phyloP scores from a whole-genome alignment of 306 rosid species.

The Vachellia collinsii region DNA sequence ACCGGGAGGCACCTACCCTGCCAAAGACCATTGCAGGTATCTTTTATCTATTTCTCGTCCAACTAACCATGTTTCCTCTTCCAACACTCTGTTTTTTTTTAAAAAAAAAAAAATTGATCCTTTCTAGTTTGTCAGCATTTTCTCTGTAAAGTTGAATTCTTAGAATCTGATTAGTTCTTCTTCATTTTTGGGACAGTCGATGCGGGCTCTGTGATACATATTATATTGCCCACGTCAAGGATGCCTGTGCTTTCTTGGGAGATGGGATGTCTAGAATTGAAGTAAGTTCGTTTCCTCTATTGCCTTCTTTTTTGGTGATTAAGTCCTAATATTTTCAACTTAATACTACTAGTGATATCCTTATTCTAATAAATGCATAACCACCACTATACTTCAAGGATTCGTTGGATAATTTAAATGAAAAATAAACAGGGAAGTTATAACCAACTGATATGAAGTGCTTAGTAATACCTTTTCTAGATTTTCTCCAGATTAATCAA shows the following conservation, averaged over 20 bases:
- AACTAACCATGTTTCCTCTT: neutral
- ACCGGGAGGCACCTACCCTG: constrained; percentile 93
- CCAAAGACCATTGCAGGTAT: constrained; percentile 96
- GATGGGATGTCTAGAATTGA: constrained; percentile 97
- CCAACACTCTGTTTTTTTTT: neutral
- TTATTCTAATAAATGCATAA: neutral
- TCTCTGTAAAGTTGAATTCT: neutral
- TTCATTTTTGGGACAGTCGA: constrained; percentile 50
- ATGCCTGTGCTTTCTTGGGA: constrained; percentile 97
- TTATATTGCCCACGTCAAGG: constrained; percentile 94
- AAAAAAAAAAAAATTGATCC: neutral
- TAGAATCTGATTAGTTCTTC: neutral
- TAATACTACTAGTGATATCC: neutral
- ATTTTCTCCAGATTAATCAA: neutral
- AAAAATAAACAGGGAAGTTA: neutral
- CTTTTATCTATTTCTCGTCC: neutral
- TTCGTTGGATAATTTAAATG: neutral
- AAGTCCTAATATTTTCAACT: neutral
- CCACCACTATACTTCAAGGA: neutral
- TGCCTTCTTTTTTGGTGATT: neutral
- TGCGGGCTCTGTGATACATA: constrained; percentile 98
- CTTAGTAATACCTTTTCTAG: neutral
- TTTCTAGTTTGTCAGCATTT: constrained; percentile 4
- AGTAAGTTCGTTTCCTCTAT: constrained; percentile 50
- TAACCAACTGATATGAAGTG: neutral